Conservation (phyloP, 208 protist genomes). For the Leishmania turanica region DNA sequence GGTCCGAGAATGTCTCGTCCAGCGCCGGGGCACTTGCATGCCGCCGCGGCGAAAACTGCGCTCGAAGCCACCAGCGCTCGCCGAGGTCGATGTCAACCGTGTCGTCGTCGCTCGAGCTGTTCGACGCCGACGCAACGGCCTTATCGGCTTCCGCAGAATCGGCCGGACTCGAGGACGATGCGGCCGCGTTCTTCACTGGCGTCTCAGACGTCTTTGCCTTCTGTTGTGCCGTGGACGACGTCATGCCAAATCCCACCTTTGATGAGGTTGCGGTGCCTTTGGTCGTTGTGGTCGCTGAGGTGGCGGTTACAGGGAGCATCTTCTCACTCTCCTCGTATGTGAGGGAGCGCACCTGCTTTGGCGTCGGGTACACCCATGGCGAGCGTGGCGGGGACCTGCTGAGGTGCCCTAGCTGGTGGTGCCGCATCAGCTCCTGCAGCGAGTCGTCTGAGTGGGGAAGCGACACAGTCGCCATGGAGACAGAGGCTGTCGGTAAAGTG, state of each 20-base stretch:
- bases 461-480: not conserved
- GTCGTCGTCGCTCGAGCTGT: conserved; percentile 24
- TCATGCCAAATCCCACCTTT: not conserved
- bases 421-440: not conserved
- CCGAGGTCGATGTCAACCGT: conserved; percentile 33
- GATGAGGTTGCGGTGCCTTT: not conserved
- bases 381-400: conserved; percentile 4
- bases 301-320: not conserved
- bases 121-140: not conserved
- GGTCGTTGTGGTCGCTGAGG: not conserved
- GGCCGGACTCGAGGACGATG: not conserved
- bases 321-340: conserved; percentile 16
- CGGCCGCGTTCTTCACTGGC: not conserved
- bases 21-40: conserved; percentile 14
- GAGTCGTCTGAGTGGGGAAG: conserved; percentile 1
- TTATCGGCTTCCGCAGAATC: not conserved
- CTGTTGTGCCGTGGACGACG: not conserved
- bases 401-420: not conserved
- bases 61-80: conserved; percentile 37
- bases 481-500: not conserved
- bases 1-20: conserved; percentile 21
- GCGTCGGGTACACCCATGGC: conserved; percentile 17
- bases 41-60: conserved; percentile 10
- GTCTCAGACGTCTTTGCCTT: not conserved
- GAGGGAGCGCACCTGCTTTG: conserved; percentile 28